Evolutionary conservation across 768 basidiomycete species (phyloP), one percentile per base, ranked within the genome.

Genomic region (Kwoniella newhampshirensis): DNA sequence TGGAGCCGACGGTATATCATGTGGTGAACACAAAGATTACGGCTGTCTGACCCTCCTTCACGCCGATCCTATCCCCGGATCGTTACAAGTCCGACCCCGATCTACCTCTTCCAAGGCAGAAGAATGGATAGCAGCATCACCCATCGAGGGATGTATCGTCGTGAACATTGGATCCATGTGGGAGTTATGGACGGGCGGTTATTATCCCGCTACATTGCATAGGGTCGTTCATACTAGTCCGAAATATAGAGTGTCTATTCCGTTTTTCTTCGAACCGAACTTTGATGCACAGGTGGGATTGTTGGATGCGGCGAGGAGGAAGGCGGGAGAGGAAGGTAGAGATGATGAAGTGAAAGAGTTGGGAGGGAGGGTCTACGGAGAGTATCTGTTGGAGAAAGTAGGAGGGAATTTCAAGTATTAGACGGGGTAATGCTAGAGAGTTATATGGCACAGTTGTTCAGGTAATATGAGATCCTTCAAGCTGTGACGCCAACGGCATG

Each of bases 141-240:
- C 92, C 0, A 82, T 89, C 20, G 85, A 84, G 13, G 87, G 85
- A 8, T 89, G 88, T 62, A 79, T 94, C 7, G 88, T 96, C 18
- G 91, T 89, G 75, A 96, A 96, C 67, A 86, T 96, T 37, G 91
- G 91, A 21, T 87, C 90, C 80, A 94, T 78, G 91, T 91, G 90
- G 67, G 88, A 92, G 80, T 81, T 86, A 43, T 94, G 91, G 91
- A 86, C 87, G 4, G 85, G 86, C 61, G 91, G 91, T 0, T 74
- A 93, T 46, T 96, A 94, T 79, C 83, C 81, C 54, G 87, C 89
- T 36, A 93, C 92, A 0, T 79, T 93, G n/a, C 92, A 94, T 75
- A 82, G 89, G 2, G 92, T 96, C 5, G 79, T 94, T 2, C 91
- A 96, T 66, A 77, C 80, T 57, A 83, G 85, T 7, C 79, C 82